Evolutionary conservation across 176 grass and related monocot species (phyloP).

Genomic region (Elymus sibiricus): DNA sequence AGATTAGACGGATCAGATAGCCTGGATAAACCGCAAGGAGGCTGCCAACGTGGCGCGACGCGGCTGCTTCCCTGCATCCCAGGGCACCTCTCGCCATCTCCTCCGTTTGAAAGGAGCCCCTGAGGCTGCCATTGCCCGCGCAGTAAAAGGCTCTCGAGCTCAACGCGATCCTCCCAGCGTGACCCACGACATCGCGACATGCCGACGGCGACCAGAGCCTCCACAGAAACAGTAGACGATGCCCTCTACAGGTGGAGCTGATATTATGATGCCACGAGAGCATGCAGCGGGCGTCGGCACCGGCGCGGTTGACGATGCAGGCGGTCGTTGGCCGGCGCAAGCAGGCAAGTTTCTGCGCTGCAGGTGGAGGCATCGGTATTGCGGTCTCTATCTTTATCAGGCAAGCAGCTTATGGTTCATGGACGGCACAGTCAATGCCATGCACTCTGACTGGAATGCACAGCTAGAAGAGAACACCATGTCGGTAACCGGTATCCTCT

Average conservation of each 20-base stretch:
- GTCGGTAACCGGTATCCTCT: not conserved
- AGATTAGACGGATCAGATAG: not conserved
- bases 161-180: not conserved
- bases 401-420: not conserved
- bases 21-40: not conserved
- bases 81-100: conserved; percentile 29
- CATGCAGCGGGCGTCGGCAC: not conserved
- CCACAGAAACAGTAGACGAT: not conserved
- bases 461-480: not conserved
- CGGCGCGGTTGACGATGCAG: not conserved
- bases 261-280: not conserved
- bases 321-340: not conserved
- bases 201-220: not conserved
- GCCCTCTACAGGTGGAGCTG: conserved; percentile 1
- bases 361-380: not conserved
- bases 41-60: conserved; percentile 1
- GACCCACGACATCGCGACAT: not conserved
- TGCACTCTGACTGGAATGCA: not conserved
- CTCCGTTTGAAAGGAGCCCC: conserved; percentile 8
- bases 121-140: not conserved
- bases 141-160: not conserved
- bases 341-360: not conserved
- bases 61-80: conserved; percentile 27
- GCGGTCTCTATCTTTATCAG: not conserved
- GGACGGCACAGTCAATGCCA: not conserved